Conservation (phyloP, 148 eudicot genomes). For the Camellia lanceoleosa region DNA sequence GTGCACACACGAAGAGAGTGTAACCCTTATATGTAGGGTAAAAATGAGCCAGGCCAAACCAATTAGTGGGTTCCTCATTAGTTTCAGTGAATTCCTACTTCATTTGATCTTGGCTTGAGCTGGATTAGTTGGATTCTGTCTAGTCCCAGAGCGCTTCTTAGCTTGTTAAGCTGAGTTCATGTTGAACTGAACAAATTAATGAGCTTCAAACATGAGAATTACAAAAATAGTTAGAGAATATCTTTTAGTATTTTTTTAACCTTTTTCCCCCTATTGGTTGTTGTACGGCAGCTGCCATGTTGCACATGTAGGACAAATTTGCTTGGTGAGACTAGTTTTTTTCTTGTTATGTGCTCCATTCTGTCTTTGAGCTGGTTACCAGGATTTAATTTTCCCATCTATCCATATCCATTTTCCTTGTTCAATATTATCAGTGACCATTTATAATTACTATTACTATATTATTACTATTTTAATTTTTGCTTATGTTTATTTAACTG, state of each 20-base stretch:
- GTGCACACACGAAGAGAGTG: too few relatives aligned
- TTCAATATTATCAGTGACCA: neutral
- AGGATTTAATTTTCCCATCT: neutral
- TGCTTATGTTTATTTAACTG: neutral
- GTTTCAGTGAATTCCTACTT: too few relatives aligned
- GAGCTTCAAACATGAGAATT: neutral
- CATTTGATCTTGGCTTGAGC: too few relatives aligned
- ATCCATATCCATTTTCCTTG: neutral
- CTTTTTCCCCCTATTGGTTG: neutral
- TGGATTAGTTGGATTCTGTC: too few relatives aligned
- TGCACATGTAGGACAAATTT: neutral
- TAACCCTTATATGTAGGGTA: too few relatives aligned
- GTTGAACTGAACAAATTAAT: neutral
- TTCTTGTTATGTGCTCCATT: neutral
- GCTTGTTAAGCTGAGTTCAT: neutral
- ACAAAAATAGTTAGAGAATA: neutral
- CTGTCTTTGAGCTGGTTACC: neutral
- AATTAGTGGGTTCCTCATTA: too few relatives aligned
- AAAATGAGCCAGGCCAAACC: too few relatives aligned
- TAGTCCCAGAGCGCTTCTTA: too few relatives aligned
- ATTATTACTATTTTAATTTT: too few relatives aligned
- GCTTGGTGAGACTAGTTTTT: neutral
- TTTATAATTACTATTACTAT: too few relatives aligned
- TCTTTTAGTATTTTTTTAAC: neutral
- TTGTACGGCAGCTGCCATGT: neutral